phyloP scores from a whole-genome alignment of 352 stramenopile species.

The Aphanomyces euteiches region DNA sequence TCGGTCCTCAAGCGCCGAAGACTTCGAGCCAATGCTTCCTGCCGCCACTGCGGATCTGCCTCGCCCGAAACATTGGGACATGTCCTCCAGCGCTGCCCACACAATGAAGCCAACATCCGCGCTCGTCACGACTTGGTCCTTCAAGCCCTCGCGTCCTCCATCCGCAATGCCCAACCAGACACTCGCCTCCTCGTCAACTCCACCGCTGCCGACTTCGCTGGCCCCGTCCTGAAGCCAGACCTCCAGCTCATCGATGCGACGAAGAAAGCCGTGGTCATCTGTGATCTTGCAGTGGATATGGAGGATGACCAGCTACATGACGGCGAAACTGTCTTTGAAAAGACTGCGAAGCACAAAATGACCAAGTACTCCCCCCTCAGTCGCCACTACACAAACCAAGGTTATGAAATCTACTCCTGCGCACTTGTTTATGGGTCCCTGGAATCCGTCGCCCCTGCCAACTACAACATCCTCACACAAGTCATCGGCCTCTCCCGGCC shows the following conservation, averaged over 20 bases:
- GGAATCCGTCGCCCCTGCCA: neutral
- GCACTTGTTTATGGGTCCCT: neutral
- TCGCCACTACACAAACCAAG: neutral
- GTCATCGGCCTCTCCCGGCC: too few relatives aligned
- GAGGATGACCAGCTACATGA: neutral
- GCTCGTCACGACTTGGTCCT: too few relatives aligned
- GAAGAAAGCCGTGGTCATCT: neutral
- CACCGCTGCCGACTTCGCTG: neutral
- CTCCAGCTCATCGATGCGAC: neutral
- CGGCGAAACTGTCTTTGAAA: slow-evolving; percentile 3
- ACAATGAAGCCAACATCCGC: too few relatives aligned
- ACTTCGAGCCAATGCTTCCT: neutral
- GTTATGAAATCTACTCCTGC: slow-evolving; percentile 1
- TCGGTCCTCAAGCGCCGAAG: slow-evolving; percentile 28
- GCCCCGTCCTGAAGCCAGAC: neutral
- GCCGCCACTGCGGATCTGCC: slow-evolving; percentile 16
- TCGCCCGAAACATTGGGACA: slow-evolving; percentile 23
- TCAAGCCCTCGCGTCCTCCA: too few relatives aligned
- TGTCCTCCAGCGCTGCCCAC: slow-evolving; percentile 14
- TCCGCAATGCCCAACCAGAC: neutral
- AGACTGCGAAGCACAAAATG: neutral
- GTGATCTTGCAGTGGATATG: too few relatives aligned
- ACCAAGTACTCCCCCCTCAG: neutral
- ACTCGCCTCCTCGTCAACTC: neutral
- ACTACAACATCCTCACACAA: neutral